Base-by-base conservation (phyloP, 805 yeast genomes). In the Candida piceae region DNA sequence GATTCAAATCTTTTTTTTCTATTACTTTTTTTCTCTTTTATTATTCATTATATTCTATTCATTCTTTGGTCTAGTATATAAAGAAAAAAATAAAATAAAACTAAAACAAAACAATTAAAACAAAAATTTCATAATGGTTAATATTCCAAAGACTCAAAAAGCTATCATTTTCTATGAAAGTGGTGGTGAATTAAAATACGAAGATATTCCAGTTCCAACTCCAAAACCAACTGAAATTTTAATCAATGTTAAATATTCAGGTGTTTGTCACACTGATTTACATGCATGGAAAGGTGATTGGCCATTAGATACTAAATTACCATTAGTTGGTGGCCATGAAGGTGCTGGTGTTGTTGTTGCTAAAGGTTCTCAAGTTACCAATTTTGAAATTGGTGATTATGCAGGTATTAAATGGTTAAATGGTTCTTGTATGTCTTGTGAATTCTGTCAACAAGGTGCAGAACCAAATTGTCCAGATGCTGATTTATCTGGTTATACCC, bases 261-360 rank as follows among this genome's bases (percentile, higher is more conserved):
- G 96, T 65, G 95, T 86, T 39, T 86, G 96, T 67, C 96, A 88
- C 72, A 85, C 95, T 25, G 96, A 86, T 59, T 74, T 87, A 61
- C 96, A 87, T 69, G 95, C 94, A 38, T 84, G 93, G 89, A 77
- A 83, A 60, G 95, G 95, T 56, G 95, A 87, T 67, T 86, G 95
- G 94, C 93, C 94, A 35, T 69, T 82, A 61, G 75, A 66, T 46
- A 75, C 81, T 48, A 80, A 80, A 58, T 69, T 80, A 42, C 90
- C 93, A 17, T 67, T 83, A 50, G 88, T 84, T 34, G 93, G 93
- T 46, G 94, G 94, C 52, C 94, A 84, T 66, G 94, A 84, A 66
- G 94, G 93, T 66, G 89, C 90, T 20, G 94, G 94, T 59, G 74
- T 75, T 35, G 93, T 84, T 48, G 93, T 84, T 42, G 89, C 80